phyloP scores from a whole-genome alignment of 495 filamentous ascomycete species.

The Lasiosphaeriaceae sp. region DNA sequence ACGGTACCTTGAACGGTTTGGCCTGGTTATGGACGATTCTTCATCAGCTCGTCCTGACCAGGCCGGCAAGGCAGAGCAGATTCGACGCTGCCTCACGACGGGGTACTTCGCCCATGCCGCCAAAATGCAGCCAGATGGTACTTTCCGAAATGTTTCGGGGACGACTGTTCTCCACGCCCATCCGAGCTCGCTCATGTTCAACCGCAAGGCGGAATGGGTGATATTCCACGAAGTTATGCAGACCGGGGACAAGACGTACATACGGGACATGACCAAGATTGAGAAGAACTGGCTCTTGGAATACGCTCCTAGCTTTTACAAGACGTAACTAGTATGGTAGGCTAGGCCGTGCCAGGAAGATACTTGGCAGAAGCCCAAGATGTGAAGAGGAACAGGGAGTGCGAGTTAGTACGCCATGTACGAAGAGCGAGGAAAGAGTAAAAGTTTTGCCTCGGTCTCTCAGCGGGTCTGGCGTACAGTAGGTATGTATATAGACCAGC shows the following conservation, averaged over 20 bases:
- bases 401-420: too few species aligned
- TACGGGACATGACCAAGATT: conserved; percentile 87
- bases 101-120: conserved; percentile 97
- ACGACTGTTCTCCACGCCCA: conserved; percentile 75
- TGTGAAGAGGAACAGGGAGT: too few species aligned
- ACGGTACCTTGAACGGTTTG: conserved; percentile 82
- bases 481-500: too few species aligned
- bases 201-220: conserved; percentile 96
- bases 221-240: conserved; percentile 95
- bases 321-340: conserved; percentile 44
- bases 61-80: conserved; percentile 58
- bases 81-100: conserved; percentile 80
- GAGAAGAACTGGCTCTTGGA: conserved; percentile 88
- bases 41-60: conserved; percentile 18
- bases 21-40: conserved; percentile 64
- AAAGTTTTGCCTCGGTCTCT: too few species aligned
- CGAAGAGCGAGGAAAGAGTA: too few species aligned
- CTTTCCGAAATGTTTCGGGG: conserved; percentile 76
- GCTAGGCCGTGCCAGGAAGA: too few species aligned
- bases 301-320: conserved; percentile 84
- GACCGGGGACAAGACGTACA: conserved; percentile 83
- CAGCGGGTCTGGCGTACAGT: too few species aligned
- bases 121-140: conserved; percentile 92
- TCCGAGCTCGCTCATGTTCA: conserved; percentile 93
- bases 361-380: too few species aligned